These are phyloP conservation scores for Tremella fuciformis DNA, from an alignment of 768 basidiomycete species.

Conservation along the genomic window DNA sequence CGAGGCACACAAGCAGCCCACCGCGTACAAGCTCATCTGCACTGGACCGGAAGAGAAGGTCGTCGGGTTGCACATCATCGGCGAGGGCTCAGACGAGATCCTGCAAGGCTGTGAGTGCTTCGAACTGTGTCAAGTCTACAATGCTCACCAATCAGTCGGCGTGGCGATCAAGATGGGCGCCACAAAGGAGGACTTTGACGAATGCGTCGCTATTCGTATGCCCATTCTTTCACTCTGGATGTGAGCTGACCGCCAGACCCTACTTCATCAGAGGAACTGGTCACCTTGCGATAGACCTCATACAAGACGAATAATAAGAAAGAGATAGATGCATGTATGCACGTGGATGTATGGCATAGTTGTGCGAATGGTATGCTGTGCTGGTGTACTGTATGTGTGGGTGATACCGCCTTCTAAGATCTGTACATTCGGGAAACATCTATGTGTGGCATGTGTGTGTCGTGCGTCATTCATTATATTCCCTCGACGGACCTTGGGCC, in stretches of 20 bases:
- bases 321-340: neutral
- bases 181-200: constrained; percentile 51
- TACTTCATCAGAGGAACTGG: constrained; percentile 52
- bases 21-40: constrained; percentile 85
- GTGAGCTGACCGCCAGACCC: constrained; percentile 38
- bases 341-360: constrained; percentile 2
- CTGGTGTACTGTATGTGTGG: neutral
- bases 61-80: constrained; percentile 93
- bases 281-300: constrained; percentile 45
- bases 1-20: constrained; percentile 89
- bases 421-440: neutral
- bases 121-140: neutral
- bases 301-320: neutral
- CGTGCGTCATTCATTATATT: neutral
- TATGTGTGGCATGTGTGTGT: neutral
- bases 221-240: constrained; percentile 4
- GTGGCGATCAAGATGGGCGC: constrained; percentile 96
- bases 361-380: neutral
- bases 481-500: neutral
- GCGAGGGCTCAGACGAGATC: constrained; percentile 86
- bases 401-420: neutral
- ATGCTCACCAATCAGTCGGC: constrained; percentile 51
- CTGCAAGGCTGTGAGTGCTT: constrained; percentile 74
- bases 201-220: constrained; percentile 50
- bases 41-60: constrained; percentile 87